Evolutionary conservation across 1,284 basidiomycete species (phyloP), one percentile per base, ranked within the genome.

Genomic region (Ceratobasidium sp.): DNA sequence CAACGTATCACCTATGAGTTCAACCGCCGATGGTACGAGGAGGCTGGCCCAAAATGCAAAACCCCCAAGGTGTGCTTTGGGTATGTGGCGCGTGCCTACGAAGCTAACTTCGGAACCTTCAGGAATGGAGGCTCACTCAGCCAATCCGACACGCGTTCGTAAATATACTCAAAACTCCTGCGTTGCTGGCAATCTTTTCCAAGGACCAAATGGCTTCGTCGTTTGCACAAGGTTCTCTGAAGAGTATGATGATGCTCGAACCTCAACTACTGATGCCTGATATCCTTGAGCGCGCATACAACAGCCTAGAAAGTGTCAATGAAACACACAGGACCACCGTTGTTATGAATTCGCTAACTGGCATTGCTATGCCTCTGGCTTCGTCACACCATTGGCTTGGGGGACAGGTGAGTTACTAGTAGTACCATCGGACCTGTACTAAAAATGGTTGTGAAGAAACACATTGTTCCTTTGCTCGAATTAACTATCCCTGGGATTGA

Each of bases 321-420:
- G 95, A 98, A 82, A 97, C 95, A 0, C 93, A 96, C 77, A 83
- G 95, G 32, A 96, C 95, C 2, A 93, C 93, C 0, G 92, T 94
- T 1, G 93, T 95, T 32, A 85, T 98, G 67, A 93, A 90, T 69
- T 91, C 93, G 75, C 84, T 99, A n/a, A 86, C 91, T 20, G 88
- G 88, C 0, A 86, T 96, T 22, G 84, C 93, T 25, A 83, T 89
- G 3, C 91, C 93, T 7, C 80, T 99, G 35, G 86, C 94, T 1
- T 89, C 88, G 1, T 91, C 94, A 72, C 84, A 83, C 29, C 77
- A 92, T 43, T 98, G 91, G 84, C 81, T 90, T 6, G 89, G 91
- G 2, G 96, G 95, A 0, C 60, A 64, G 34, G 60, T 64, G 15
- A 45, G 60, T 52, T 53, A 35, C 15, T 20, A 15, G 17, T 25